phyloP scores from a whole-genome alignment of 805 yeast species.

The Spencermartinsiella europaea region DNA sequence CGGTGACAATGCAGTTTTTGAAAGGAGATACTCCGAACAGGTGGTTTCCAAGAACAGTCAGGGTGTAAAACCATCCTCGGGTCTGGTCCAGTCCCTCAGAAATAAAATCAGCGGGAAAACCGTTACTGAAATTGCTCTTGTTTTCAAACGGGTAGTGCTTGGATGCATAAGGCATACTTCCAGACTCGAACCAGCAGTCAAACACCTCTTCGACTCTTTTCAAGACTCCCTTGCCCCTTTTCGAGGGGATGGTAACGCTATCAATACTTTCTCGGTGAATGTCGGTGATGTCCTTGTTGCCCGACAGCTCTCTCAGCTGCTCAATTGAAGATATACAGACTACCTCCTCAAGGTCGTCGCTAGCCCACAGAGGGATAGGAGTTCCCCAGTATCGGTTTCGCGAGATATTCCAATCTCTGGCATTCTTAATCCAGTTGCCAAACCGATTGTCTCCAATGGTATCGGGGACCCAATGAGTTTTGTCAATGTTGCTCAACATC shows the following conservation, averaged over 20 bases:
- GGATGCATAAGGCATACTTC: constrained; percentile 98
- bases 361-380: constrained; percentile 96
- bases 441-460: constrained; percentile 91
- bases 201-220: constrained; percentile 95
- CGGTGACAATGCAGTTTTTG: constrained; percentile 90
- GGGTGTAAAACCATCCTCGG: constrained; percentile 99
- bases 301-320: constrained; percentile 81
- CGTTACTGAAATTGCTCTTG: constrained; percentile 57
- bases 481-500: constrained; percentile 78
- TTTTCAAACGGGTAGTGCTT: constrained; percentile 95
- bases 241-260: constrained; percentile 86
- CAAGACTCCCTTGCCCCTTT: constrained; percentile 79
- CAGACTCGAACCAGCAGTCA: constrained; percentile 99
- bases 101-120: constrained; percentile 96
- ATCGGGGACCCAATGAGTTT: constrained; percentile 92
- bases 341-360: constrained; percentile 87
- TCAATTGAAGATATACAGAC: constrained; percentile 90
- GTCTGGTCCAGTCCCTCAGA: constrained; percentile 99
- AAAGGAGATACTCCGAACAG: constrained; percentile 89
- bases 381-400: constrained; percentile 99
- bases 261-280: constrained; percentile 93
- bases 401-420: constrained; percentile 98
- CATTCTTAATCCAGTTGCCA: constrained; percentile 96
- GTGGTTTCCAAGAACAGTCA: constrained; percentile 93
- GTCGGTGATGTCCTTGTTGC: constrained; percentile 72